Base-by-base conservation (phyloP, 106 monocot species). In the Ottelia alismoides region DNA sequence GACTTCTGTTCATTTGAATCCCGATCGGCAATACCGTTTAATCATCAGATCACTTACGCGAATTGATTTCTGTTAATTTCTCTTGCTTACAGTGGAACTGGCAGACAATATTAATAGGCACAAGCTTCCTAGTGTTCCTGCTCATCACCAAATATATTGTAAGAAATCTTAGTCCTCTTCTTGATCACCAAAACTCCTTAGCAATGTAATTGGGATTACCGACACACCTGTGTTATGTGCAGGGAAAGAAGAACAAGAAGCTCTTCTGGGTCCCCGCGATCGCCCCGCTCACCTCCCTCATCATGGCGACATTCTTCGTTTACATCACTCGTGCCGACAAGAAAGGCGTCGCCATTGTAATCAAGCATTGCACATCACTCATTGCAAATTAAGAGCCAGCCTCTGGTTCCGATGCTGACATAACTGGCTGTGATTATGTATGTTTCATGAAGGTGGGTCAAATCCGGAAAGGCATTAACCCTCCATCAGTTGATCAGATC, bases 231-330 rank as follows among this genome's bases (percentile, higher is more conserved):
- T 30, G 14, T 49, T 30, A 31, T 64, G 32, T 30, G 17, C 53
- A 87, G 87, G 81, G 74, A 16, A 76, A 77, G 65, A 87, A 69
- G 66, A 81, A 66, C 11, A 87, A 63, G 75, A 75, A 52, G 23
- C 65, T 81, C 11, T 87, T 87, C 62, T 87, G 87, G 87, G 65
- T 78, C 11, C 50, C 87, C 16, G 87, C 87, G 22, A 66, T 87
- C 51, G 77, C 87, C 17, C 87, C 87, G 7, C 22, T 87, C 30
- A 68, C 75, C 54, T 87, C 87, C 32, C 74, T 87, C 14, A 49
- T 87, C 35, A 23, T 81, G 23, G 28, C 87, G 32, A 87, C 87
- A 4, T 72, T 87, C 4, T 75, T 65, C 30, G 87, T 87, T 4
- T 81, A 78, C 51, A 57, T 87, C 50, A 78, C 81, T 14, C 77